These are phyloP conservation scores for Lycium ferocissimum DNA, from an alignment of 257 asterid genomes.

Conservation along the genomic window DNA sequence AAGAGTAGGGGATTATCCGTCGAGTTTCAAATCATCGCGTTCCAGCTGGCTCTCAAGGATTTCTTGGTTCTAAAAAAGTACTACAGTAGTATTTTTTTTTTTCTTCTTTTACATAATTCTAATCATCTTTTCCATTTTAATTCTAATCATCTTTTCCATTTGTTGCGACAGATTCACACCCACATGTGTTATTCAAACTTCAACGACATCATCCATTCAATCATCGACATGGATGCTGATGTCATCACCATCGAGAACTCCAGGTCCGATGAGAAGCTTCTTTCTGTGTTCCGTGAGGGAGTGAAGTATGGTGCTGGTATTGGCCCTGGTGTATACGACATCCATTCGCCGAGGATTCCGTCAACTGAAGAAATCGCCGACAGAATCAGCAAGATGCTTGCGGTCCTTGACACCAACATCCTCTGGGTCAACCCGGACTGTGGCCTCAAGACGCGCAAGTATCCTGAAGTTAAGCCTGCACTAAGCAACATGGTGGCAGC, in stretches of 20 bases:
- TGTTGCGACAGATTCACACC: constrained; percentile 76
- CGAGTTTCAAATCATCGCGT: not conserved
- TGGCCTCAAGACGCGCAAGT: constrained; percentile 96
- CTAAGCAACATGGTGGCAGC: constrained; percentile 92
- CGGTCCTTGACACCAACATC: constrained; percentile 88
- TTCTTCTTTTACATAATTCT: not conserved
- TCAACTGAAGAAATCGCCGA: constrained; percentile 87
- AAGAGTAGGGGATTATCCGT: constrained; percentile 7
- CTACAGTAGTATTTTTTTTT: no score
- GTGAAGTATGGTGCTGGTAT: constrained; percentile 95
- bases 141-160: not conserved
- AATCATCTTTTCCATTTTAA: not conserved
- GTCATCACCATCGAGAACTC: constrained; percentile 99
- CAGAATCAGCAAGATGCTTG: constrained; percentile 95
- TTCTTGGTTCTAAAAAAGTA: not conserved
- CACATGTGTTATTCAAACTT: constrained; percentile 99
- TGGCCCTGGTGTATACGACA: constrained; percentile 94
- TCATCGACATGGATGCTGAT: constrained; percentile 95
- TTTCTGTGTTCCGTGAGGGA: constrained; percentile 96
- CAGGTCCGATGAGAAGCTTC: constrained; percentile 92
- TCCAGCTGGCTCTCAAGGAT: not conserved
- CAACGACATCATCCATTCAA: constrained; percentile 97
- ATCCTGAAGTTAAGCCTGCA: constrained; percentile 88
- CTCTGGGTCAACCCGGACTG: constrained; percentile 99
- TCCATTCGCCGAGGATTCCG: constrained; percentile 96